Percentiles rank a stretch among this genome's conserved stretches.
Evolutionary conservation across 768 basidiomycete species (phyloP).

Genomic region (Auricularia heimuer): DNA sequence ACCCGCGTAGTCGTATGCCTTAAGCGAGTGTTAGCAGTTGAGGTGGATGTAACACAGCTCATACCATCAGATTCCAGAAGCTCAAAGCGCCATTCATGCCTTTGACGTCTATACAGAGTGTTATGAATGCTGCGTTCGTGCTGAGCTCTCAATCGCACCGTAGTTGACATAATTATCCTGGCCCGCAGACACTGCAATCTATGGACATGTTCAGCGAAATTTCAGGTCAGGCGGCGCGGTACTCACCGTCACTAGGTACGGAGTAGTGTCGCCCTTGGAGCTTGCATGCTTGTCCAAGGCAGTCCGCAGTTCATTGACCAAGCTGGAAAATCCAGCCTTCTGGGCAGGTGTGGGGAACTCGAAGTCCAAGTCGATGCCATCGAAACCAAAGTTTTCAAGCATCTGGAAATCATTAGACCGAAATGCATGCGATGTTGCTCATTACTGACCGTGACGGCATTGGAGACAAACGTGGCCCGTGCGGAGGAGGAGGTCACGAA

Average conservation of each 20-base stretch:
- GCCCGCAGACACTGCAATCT: conserved; percentile 59
- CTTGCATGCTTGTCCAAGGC: conserved; percentile 50
- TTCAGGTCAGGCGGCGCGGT: background rate
- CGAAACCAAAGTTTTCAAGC: conserved; percentile 57
- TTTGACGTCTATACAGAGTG: conserved; percentile 33
- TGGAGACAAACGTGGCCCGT: conserved; percentile 48
- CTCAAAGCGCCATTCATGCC: conserved; percentile 57
- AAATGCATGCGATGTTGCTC: background rate
- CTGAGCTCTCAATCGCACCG: too few relatives aligned
- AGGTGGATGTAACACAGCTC: background rate
- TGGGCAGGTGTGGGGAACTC: conserved; percentile 61
- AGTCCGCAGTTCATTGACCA: conserved; percentile 50
- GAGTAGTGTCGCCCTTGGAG: conserved; percentile 46
- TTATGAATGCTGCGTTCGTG: too few relatives aligned
- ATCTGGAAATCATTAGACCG: conserved; percentile 9
- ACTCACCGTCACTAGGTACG: conserved; percentile 47
- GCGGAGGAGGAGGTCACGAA: conserved; percentile 44
- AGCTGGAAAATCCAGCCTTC: conserved; percentile 56
- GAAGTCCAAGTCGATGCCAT: conserved; percentile 69
- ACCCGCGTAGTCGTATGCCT: conserved; percentile 72
- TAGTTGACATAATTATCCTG: conserved; percentile 40
- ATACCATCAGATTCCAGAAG: conserved; percentile 44
- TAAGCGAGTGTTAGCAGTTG: background rate
- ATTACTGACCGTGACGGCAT: conserved; percentile 36
- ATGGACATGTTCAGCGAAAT: background rate